Evolutionary conservation across 1,284 basidiomycete genomes (phyloP).

Genomic region (Porogramme epimiltina): DNA sequence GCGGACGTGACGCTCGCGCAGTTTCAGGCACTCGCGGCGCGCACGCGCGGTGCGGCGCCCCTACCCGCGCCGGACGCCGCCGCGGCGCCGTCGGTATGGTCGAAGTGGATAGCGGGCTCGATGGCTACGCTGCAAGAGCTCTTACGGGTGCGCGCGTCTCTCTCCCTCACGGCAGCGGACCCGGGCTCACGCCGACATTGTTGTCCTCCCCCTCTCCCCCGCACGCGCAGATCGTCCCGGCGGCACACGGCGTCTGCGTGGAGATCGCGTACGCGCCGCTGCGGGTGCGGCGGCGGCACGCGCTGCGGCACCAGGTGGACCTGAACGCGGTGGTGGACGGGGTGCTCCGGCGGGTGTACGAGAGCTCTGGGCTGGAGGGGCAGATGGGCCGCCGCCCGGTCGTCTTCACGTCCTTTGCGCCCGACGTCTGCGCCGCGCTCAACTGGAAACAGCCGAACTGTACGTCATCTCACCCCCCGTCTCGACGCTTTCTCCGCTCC

Average conservation of each 20-base stretch:
- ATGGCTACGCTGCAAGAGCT: slow-evolving; percentile 77
- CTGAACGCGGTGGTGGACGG: slow-evolving; percentile 84
- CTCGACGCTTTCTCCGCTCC: not conserved
- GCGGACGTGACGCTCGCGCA: slow-evolving; percentile 83
- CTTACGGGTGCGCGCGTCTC: slow-evolving; percentile 58
- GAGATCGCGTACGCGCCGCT: slow-evolving; percentile 75
- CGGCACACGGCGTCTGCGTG: slow-evolving; percentile 75
- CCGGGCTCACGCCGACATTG: too few species aligned
- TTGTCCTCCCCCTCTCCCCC: slow-evolving; percentile 10
- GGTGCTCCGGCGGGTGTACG: slow-evolving; percentile 81
- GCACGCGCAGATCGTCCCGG: slow-evolving; percentile 63
- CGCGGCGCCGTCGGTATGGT: slow-evolving; percentile 54
- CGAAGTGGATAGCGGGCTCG: slow-evolving; percentile 47
- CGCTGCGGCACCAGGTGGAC: slow-evolving; percentile 57
- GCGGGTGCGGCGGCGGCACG: slow-evolving; percentile 42
- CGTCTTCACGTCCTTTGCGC: slow-evolving; percentile 87
- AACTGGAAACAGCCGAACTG: slow-evolving; percentile 99
- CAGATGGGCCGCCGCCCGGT: slow-evolving; percentile 67
- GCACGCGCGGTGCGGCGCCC: slow-evolving; percentile 47
- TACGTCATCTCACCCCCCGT: slow-evolving; percentile 41
- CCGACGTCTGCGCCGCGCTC: slow-evolving; percentile 84
- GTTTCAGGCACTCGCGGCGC: slow-evolving; percentile 68
- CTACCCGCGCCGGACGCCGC: slow-evolving; percentile 31
- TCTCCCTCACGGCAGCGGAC: not conserved
- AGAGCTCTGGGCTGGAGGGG: slow-evolving; percentile 55